These are phyloP conservation scores for Colletotrichum sojae DNA, from an alignment of 2,329 filamentous ascomycete species.

Conservation along the genomic window DNA sequence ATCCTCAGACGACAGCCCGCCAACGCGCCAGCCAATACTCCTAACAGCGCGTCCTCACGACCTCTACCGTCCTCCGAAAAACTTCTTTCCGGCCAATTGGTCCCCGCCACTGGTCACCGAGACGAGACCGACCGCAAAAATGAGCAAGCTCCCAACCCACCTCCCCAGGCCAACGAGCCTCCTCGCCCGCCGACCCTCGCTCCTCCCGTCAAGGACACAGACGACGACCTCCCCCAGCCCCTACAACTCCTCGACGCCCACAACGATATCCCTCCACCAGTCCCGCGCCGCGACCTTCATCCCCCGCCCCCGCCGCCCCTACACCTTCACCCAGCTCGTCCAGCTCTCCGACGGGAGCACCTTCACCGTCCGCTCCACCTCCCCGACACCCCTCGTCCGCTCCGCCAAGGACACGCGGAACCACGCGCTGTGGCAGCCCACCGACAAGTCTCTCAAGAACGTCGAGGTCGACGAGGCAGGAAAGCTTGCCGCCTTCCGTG, in stretches of 20 bases:
- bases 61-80: not conserved
- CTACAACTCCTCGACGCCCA: conserved; percentile 43
- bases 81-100: conserved; percentile 5
- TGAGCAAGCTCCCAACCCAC: conserved; percentile 39
- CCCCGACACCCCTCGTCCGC: conserved; percentile 72
- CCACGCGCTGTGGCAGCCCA: conserved; percentile 91
- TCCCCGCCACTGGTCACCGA: not conserved
- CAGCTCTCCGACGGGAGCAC: conserved; percentile 92
- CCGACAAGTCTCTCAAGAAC: conserved; percentile 83
- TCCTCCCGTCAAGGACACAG: conserved; percentile 45
- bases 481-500: conserved; percentile 86
- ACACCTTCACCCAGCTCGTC: conserved; percentile 97
- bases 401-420: conserved; percentile 88
- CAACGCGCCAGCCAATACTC: conserved; percentile 18
- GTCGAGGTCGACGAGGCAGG: conserved; percentile 97
- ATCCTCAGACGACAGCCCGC: conserved; percentile 1
- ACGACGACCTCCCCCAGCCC: conserved; percentile 50
- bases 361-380: conserved; percentile 84
- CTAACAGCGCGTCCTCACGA: conserved; percentile 10
- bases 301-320: conserved; percentile 89
- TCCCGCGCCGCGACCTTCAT: conserved; percentile 88
- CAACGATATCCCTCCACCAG: conserved; percentile 57
- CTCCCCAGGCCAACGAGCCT: conserved; percentile 31
- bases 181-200: conserved; percentile 4
- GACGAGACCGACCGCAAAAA: conserved; percentile 3